These are phyloP conservation scores for Ophiostoma perfectum DNA, from an alignment of 2,329 filamentous ascomycete genomes.

Conservation along the genomic window DNA sequence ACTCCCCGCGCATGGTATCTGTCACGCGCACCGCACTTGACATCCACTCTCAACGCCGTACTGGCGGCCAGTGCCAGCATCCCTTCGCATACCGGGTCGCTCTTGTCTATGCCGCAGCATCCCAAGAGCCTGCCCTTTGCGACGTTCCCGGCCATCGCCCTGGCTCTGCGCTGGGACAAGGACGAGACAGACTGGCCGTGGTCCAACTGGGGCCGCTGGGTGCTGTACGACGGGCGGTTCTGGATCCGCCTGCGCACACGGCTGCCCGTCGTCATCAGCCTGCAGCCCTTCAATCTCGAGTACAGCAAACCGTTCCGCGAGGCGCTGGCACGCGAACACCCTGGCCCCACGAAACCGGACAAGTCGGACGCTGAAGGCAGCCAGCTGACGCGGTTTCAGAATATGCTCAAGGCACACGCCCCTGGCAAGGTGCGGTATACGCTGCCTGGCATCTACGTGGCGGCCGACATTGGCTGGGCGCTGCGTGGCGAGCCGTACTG, in stretches of 20 bases:
- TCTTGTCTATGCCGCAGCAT: slow-evolving; percentile 2
- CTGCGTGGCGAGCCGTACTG: slow-evolving; percentile 26
- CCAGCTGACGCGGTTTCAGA: slow-evolving; percentile 32
- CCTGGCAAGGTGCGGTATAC: slow-evolving; percentile 53
- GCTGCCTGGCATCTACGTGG: slow-evolving; percentile 49
- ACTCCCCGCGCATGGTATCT: slow-evolving; percentile 31
- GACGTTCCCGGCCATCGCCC: slow-evolving; percentile 25
- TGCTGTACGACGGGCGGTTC: slow-evolving; percentile 56
- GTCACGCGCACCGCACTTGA: slow-evolving; percentile 21
- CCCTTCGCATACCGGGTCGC: slow-evolving; percentile 30
- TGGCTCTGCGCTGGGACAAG: slow-evolving; percentile 21
- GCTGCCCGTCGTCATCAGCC: slow-evolving; percentile 38
- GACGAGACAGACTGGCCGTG: slow-evolving; percentile 27
- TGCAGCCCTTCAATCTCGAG: slow-evolving; percentile 43
- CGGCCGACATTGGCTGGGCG: slow-evolving; percentile 33
- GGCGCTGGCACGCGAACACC: slow-evolving; percentile 32
- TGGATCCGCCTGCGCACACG: slow-evolving; percentile 50
- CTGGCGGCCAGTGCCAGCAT: slow-evolving; percentile 30
- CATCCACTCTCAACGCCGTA: slow-evolving; percentile 26
- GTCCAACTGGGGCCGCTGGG: slow-evolving; percentile 34
- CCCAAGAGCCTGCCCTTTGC: neutral
- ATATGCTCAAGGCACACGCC: slow-evolving; percentile 45
- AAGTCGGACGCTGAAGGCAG: neutral
- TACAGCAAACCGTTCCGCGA: slow-evolving; percentile 46
- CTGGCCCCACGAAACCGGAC: neutral